A percentile compares a stretch with the other conserved stretches of the same genome.
Conservation (phyloP, 225 moss, liverwort and hornwort genomes). For the Lunularia cruciata region DNA sequence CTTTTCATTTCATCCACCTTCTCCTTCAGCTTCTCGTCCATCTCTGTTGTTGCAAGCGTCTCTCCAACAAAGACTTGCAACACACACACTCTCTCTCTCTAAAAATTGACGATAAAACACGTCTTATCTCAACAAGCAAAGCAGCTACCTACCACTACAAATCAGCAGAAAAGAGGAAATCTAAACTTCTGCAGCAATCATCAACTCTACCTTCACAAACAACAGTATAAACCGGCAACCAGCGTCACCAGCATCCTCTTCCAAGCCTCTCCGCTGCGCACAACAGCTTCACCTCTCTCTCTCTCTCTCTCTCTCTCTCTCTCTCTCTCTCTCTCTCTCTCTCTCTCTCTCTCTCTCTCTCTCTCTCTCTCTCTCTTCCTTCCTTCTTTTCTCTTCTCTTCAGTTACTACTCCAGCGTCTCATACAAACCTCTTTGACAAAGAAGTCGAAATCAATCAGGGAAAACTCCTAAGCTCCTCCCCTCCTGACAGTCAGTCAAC, state of each 20-base stretch:
- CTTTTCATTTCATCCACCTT: slow-evolving; percentile 45
- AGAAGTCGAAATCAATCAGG: too few species aligned
- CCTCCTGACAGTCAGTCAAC: too few species aligned
- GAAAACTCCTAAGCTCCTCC: too few species aligned
- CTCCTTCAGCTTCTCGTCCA: slow-evolving; percentile 50
- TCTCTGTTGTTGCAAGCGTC: not conserved
- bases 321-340: not conserved
- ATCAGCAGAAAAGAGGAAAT: not conserved
- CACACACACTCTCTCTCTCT: slow-evolving; percentile 2
- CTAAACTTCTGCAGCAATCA: not conserved
- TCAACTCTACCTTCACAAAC: not conserved
- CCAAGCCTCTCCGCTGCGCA: not conserved
- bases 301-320: not conserved
- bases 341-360: too few species aligned
- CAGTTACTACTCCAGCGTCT: too few species aligned
- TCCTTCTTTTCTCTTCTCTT: too few species aligned
- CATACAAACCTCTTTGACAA: too few species aligned
- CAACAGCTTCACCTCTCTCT: not conserved
- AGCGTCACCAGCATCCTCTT: not conserved
- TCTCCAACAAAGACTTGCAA: not conserved
- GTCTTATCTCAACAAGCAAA: too few species aligned
- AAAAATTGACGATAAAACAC: not conserved
- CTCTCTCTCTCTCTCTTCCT: too few species aligned
- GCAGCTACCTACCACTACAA: too few species aligned
- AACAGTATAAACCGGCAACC: too few species aligned